Evolutionary conservation across 805 yeast species (phyloP).

Genomic region (Yarrowia bubula): DNA sequence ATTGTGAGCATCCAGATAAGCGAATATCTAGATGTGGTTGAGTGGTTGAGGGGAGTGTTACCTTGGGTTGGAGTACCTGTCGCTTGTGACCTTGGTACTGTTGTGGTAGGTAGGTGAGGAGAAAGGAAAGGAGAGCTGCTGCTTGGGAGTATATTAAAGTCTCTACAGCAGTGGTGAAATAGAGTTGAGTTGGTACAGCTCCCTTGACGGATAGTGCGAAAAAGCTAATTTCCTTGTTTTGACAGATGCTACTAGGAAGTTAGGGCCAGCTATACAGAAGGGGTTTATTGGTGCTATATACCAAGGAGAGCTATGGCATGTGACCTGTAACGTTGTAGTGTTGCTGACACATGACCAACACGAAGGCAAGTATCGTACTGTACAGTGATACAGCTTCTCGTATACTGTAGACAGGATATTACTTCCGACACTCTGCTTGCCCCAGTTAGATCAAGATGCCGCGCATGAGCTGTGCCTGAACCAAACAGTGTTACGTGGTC

Average conservation of each 20-base stretch:
- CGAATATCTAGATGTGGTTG: slow-evolving; percentile 11
- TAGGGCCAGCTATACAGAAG: no score
- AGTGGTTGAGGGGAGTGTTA: background rate
- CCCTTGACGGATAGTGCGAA: background rate
- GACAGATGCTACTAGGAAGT: background rate
- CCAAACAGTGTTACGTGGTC: slow-evolving; percentile 10
- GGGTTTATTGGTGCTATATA: no score
- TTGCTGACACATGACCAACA: no score
- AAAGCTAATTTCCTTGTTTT: background rate
- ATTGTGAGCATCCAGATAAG: slow-evolving; percentile 25
- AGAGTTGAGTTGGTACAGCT: background rate
- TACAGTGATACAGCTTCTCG: no score
- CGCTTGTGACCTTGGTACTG: slow-evolving; percentile 20
- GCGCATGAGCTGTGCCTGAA: background rate
- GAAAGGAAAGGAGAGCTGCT: background rate
- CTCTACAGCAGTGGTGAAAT: slow-evolving; percentile 1
- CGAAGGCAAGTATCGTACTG: no score
- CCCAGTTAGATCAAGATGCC: slow-evolving; percentile 8
- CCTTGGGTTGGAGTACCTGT: slow-evolving; percentile 11
- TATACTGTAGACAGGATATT: no score
- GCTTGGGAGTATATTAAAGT: background rate
- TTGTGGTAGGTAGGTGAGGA: slow-evolving; percentile 11
- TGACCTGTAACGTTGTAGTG: no score
- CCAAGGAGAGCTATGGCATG: no score
- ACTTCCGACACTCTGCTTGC: background rate